phyloP scores from a whole-genome alignment of 2,329 filamentous ascomycete species.

The Fusarium sp. region DNA sequence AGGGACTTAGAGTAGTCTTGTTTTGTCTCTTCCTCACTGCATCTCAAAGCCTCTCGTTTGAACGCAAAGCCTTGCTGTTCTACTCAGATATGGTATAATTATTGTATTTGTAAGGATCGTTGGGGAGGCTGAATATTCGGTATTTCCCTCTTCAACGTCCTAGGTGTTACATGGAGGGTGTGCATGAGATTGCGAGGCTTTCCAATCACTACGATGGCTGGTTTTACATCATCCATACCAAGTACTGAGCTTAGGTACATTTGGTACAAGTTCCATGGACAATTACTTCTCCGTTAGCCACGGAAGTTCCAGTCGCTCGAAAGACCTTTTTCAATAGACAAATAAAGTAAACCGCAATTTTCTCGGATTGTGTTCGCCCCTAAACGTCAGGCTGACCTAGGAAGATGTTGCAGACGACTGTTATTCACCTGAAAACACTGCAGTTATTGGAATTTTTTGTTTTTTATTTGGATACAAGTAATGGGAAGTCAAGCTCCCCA shows the following conservation, averaged over 20 bases:
- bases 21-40: slow-evolving; percentile 7
- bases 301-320: slow-evolving; percentile 2
- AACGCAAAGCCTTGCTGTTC: slow-evolving; percentile 13
- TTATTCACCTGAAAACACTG: neutral
- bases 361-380: neutral
- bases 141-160: slow-evolving; percentile 16
- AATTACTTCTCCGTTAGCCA: neutral
- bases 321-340: slow-evolving; percentile 19
- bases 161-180: slow-evolving; percentile 4
- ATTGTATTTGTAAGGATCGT: slow-evolving; percentile 27
- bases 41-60: slow-evolving; percentile 15
- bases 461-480: slow-evolving; percentile 27
- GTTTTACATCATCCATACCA: neutral
- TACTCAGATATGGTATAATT: slow-evolving; percentile 21
- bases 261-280: neutral
- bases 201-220: slow-evolving; percentile 1
- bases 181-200: neutral
- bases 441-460: slow-evolving; percentile 25
- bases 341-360: slow-evolving; percentile 6
- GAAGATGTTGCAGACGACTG: too few relatives aligned
- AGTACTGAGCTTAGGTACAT: slow-evolving; percentile 14
- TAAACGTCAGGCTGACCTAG: neutral
- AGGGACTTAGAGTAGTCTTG: slow-evolving; percentile 17
- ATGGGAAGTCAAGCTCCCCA: slow-evolving; percentile 23
- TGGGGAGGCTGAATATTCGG: slow-evolving; percentile 5